These are phyloP conservation scores for Hymenotorrendiella dingleyae DNA, from an alignment of 2,329 filamentous ascomycete species.

Conservation along the genomic window DNA sequence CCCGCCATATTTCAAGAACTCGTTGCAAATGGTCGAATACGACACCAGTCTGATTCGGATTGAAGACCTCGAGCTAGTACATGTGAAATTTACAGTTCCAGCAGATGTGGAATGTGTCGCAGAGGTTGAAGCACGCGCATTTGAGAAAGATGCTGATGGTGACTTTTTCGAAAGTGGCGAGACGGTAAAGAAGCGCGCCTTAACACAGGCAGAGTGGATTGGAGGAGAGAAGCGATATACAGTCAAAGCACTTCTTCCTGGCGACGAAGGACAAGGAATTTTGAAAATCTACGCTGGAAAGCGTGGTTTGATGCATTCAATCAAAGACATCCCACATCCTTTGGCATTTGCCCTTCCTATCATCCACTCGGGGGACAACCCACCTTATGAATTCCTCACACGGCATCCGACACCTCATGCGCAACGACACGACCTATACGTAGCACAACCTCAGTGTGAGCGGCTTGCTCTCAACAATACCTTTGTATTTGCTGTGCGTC, in stretches of 20 bases:
- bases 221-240: slow-evolving; percentile 84
- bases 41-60: slow-evolving; percentile 82
- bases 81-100: slow-evolving; percentile 82
- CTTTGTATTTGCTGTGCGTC: slow-evolving; percentile 92
- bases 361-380: slow-evolving; percentile 85
- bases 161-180: slow-evolving; percentile 93
- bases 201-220: slow-evolving; percentile 90
- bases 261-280: slow-evolving; percentile 82
- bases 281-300: slow-evolving; percentile 92
- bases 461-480: slow-evolving; percentile 90
- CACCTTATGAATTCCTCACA: slow-evolving; percentile 85
- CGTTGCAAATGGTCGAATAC: slow-evolving; percentile 76
- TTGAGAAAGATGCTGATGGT: slow-evolving; percentile 76
- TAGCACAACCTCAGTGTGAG: slow-evolving; percentile 90
- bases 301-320: slow-evolving; percentile 92
- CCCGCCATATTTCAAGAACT: slow-evolving; percentile 81
- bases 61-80: slow-evolving; percentile 89
- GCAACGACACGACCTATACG: slow-evolving; percentile 94
- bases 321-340: slow-evolving; percentile 91
- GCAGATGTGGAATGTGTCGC: slow-evolving; percentile 86
- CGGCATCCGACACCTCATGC: slow-evolving; percentile 95
- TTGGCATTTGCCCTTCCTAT: slow-evolving; percentile 87
- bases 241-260: slow-evolving; percentile 84
- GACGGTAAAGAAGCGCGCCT: slow-evolving; percentile 72
- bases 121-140: slow-evolving; percentile 81